Conservation (phyloP, 306 rosid genomes). For the Bauhinia variegata region DNA sequence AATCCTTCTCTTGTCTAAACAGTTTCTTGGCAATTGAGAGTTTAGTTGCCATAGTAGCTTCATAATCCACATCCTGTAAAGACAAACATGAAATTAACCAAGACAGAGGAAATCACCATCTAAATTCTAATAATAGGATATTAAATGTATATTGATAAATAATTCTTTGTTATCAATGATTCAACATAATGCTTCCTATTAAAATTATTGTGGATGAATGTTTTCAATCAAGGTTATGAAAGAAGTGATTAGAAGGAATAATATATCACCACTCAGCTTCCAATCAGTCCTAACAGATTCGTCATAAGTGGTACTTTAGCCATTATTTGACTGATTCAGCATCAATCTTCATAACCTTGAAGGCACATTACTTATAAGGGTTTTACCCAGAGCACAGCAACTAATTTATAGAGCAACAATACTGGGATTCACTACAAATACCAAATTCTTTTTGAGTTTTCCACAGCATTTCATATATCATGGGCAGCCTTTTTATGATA, state of each 20-base stretch:
- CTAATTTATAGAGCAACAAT: slow-evolving; percentile 18
- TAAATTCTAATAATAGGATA: slow-evolving; percentile 13
- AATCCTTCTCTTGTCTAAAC: slow-evolving; percentile 72
- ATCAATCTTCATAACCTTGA: slow-evolving; percentile 15
- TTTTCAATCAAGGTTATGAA: too few relatives aligned
- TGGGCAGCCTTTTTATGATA: slow-evolving; percentile 2
- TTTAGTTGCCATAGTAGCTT: slow-evolving; percentile 79
- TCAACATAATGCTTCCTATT: background rate
- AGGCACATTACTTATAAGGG: background rate
- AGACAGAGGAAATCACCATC: slow-evolving; percentile 28
- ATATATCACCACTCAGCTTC: background rate
- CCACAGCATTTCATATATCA: slow-evolving; percentile 18
- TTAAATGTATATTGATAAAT: background rate
- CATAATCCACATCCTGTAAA: slow-evolving; percentile 87
- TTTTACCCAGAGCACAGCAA: slow-evolving; percentile 8
- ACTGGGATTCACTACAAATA: background rate
- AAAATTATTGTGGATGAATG: background rate
- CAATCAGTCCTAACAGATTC: background rate
- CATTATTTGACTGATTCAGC: slow-evolving; percentile 20
- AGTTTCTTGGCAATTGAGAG: slow-evolving; percentile 85
- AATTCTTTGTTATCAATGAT: background rate
- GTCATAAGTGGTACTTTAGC: background rate
- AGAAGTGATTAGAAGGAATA: too few relatives aligned
- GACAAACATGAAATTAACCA: slow-evolving; percentile 30
- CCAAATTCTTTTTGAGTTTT: slow-evolving; percentile 31